These are phyloP conservation scores for Suhomyces canberraensis DNA, from an alignment of 805 yeast genomes.

Conservation along the genomic window DNA sequence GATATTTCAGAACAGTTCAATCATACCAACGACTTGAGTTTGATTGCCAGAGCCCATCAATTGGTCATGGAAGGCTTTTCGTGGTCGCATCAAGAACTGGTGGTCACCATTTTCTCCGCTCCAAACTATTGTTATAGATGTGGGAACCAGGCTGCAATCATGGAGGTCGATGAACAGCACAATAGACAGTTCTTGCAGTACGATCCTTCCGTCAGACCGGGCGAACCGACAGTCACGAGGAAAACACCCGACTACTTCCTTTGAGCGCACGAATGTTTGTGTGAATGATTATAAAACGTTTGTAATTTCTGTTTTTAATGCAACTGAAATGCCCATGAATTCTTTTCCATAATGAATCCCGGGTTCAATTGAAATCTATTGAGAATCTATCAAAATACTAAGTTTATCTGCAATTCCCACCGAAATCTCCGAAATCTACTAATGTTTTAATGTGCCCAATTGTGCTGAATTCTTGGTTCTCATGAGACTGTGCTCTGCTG, in stretches of 20 bases:
- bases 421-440: too few relatives aligned
- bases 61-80: conserved; percentile 96
- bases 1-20: conserved; percentile 92
- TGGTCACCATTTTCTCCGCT: conserved; percentile 91
- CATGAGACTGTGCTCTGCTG: too few relatives aligned
- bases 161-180: conserved; percentile 96
- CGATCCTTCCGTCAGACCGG: conserved; percentile 95
- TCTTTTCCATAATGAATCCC: too few relatives aligned
- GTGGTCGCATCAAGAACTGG: conserved; percentile 93
- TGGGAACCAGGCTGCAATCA: conserved; percentile 96
- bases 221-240: conserved; percentile 95
- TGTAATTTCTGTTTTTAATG: too few relatives aligned
- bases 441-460: too few relatives aligned
- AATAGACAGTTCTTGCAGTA: conserved; percentile 90
- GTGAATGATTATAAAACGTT: too few relatives aligned
- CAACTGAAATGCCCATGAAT: too few relatives aligned
- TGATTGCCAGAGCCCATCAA: conserved; percentile 94
- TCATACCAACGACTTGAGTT: conserved; percentile 78
- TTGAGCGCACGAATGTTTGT: conserved; percentile 42
- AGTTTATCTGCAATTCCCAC: too few relatives aligned
- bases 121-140: conserved; percentile 97
- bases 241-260: conserved; percentile 96
- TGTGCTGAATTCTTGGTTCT: too few relatives aligned
- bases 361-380: too few relatives aligned
- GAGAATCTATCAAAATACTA: too few relatives aligned